Conservation (phyloP, 2,329 filamentous ascomycete species). For the Aspergillus felis region DNA sequence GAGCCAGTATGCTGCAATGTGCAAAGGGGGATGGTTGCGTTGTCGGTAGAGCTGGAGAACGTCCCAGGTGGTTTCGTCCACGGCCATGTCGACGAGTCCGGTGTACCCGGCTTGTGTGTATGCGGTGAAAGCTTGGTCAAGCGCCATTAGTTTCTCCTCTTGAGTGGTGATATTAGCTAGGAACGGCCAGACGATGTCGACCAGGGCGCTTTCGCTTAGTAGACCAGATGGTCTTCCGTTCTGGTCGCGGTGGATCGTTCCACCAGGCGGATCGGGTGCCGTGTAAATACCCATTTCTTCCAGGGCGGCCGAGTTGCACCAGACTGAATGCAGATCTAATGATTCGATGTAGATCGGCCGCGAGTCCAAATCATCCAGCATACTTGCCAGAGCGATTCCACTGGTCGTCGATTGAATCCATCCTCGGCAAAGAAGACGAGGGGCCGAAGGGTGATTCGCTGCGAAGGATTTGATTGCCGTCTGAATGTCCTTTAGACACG, state of each 20-base stretch:
- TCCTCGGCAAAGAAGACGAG: conserved; percentile 44
- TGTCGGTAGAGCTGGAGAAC: conserved; percentile 39
- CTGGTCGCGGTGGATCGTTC: conserved; percentile 45
- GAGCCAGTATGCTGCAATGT: conserved; percentile 48
- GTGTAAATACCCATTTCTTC: conserved; percentile 42
- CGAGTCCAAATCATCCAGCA: conserved; percentile 47
- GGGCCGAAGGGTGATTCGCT: conserved; percentile 33
- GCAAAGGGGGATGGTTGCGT: conserved; percentile 37
- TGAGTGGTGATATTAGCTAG: conserved; percentile 41
- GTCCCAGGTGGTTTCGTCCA: conserved; percentile 49
- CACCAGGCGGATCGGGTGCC: conserved; percentile 43
- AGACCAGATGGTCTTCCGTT: conserved; percentile 44
- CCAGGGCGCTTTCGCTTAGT: conserved; percentile 44
- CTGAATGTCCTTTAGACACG: conserved; percentile 43
- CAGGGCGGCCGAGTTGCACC: conserved; percentile 48
- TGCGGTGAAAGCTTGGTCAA: conserved; percentile 39
- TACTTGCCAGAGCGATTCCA: conserved; percentile 41
- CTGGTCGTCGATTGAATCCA: conserved; percentile 50
- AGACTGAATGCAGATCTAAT: conserved; percentile 50
- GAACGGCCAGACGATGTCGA: conserved; percentile 46
- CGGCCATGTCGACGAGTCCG: conserved; percentile 50
- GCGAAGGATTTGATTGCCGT: conserved; percentile 41
- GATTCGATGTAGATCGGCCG: conserved; percentile 49
- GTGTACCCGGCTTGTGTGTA: conserved; percentile 48
- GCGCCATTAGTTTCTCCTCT: conserved; percentile 40